A percentile compares a stretch with the other conserved stretches of the same genome.
phyloP scores from a whole-genome alignment of 805 yeast genomes.

The Pichia eremophila region DNA sequence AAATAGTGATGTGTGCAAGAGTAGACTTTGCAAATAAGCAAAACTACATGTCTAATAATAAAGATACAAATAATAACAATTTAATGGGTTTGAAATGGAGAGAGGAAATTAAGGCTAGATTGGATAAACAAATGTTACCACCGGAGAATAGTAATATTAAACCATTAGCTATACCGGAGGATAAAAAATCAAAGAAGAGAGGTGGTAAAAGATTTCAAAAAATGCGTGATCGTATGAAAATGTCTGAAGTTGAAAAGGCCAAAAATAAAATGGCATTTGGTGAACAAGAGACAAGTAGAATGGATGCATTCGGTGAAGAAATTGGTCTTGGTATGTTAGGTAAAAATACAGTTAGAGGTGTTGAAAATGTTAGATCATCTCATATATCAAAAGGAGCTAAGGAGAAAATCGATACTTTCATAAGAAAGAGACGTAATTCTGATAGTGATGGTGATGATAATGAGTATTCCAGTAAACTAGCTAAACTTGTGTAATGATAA shows the following conservation, averaged over 20 bases:
- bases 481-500: too few relatives aligned
- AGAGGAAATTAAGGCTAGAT: constrained; percentile 48
- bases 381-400: constrained; percentile 11
- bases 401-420: constrained; percentile 3
- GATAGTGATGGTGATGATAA: too few relatives aligned
- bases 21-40: constrained; percentile 37
- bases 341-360: constrained; percentile 15
- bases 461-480: too few relatives aligned
- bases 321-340: constrained; percentile 72
- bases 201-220: constrained; percentile 80
- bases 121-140: constrained; percentile 68
- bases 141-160: constrained; percentile 64
- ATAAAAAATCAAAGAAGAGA: constrained; percentile 67
- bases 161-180: constrained; percentile 66
- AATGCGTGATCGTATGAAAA: constrained; percentile 67
- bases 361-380: constrained; percentile 6
- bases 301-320: constrained; percentile 69
- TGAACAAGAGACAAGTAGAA: constrained; percentile 50
- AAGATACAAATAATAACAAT: constrained; percentile 26
- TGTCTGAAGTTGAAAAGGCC: constrained; percentile 73
- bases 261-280: constrained; percentile 85
- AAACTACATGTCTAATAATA: constrained; percentile 3
- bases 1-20: constrained; percentile 73
- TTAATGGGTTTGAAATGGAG: constrained; percentile 49
- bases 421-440: too few relatives aligned